Conservation (phyloP, 805 yeast genomes). For the Cyberlindnera petersonii region DNA sequence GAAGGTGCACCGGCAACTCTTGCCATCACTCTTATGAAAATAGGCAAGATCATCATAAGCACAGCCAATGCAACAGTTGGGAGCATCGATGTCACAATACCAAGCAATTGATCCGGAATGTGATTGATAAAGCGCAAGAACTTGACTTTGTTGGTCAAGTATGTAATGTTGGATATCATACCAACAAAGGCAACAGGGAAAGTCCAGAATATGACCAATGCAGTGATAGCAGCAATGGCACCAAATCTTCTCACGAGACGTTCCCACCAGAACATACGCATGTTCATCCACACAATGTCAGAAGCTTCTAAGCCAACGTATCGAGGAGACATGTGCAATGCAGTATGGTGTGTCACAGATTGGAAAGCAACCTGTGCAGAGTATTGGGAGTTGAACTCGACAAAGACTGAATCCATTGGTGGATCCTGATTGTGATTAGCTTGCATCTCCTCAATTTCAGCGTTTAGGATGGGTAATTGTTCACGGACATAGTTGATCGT, state of each 20-base stretch:
- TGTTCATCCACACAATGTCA: constrained; percentile 65
- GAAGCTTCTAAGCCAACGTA: constrained; percentile 59
- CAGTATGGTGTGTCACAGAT: constrained; percentile 58
- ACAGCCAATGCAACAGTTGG: constrained; percentile 65
- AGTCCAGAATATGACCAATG: constrained; percentile 64
- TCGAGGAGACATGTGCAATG: constrained; percentile 58
- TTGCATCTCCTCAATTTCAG: constrained; percentile 55
- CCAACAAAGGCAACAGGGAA: constrained; percentile 79
- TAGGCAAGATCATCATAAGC: constrained; percentile 64
- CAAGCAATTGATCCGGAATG: constrained; percentile 51
- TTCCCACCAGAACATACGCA: constrained; percentile 83
- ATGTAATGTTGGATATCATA: constrained; percentile 62
- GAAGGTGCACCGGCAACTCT: constrained; percentile 56
- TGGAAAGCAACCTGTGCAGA: constrained; percentile 72
- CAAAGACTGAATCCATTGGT: constrained; percentile 78
- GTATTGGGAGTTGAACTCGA: constrained; percentile 74
- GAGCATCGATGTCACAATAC: constrained; percentile 62
- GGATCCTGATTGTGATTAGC: constrained; percentile 39
- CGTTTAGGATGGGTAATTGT: constrained; percentile 52
- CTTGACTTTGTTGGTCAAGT: constrained; percentile 51
- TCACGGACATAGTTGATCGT: constrained; percentile 55
- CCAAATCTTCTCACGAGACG: constrained; percentile 48
- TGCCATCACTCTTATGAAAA: constrained; percentile 60
- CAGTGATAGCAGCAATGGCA: constrained; percentile 51
- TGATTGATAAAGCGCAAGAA: constrained; percentile 55